Base-by-base conservation (phyloP, 164 flowering plant species). In the Hamamelis virginiana region DNA sequence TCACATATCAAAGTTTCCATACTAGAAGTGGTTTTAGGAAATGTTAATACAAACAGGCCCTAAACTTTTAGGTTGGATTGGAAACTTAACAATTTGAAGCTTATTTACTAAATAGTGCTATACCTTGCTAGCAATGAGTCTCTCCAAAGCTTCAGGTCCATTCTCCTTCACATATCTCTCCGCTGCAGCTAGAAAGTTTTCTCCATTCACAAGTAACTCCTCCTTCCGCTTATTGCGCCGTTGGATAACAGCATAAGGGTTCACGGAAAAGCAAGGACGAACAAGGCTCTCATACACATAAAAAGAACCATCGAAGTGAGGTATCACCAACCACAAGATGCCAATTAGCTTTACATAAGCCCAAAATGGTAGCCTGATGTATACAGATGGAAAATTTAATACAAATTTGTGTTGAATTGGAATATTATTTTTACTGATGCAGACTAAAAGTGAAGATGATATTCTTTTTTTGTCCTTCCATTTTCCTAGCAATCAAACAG, bases 111-210 rank as follows among this genome's bases (percentile, higher is more conserved):
- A 33, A 27, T 22, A 33, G 41, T 6, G 28, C 46, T 1, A 22
- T 73, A 77, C 80, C 77, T 73, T 52, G 1, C 5, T 19, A 50
- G 66, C 61, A 62, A 77, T 22, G 18, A 70, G 68, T 13, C 67
- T 63, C 66, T 69, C 74, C 27, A 73, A 51, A 57, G 80, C 71
- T 57, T 73, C 72, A 48, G 68, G 2, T 51, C 80, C 80, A 67
- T 74, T 70, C 64, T 67, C 72, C 38, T 66, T 43, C 1, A 67
- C 22, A 50, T 73, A 48, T 26, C 48, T 64, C 43, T 77, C 65
- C 43, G 59, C 72, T 64, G 59, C 72, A 41, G 26, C 64, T 1
- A 74, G 60, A 56, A 76, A 61, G 13, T 53, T 15, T 16, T 70
- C 75, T 62, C 15, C 25, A 46, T 70, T 18, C 16, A 16, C 22